Conservation (phyloP, 1,139 yeast species). For the Kazachstania sp. region DNA sequence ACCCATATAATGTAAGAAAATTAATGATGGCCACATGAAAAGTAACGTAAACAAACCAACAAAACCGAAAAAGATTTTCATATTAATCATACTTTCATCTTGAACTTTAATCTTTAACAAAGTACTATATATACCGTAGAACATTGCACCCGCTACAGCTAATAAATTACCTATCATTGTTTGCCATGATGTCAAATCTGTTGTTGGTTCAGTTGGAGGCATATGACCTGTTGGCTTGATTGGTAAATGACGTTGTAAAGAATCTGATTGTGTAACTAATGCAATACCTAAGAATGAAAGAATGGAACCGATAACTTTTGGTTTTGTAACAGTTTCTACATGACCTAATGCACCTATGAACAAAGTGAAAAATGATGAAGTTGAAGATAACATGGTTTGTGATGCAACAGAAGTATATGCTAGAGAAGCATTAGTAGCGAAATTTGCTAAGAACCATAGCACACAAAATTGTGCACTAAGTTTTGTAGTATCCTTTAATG, state of each 20-base stretch:
- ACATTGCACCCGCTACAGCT: constrained; percentile 74
- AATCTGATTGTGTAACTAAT: constrained; percentile 60
- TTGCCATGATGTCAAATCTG: constrained; percentile 24
- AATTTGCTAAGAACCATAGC: constrained; percentile 84
- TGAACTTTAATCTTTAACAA: constrained; percentile 64
- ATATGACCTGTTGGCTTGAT: constrained; percentile 5
- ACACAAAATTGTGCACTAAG: constrained; percentile 75
- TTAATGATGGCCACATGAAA: constrained; percentile 74
- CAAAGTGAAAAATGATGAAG: constrained; percentile 87
- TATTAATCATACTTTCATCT: constrained; percentile 66
- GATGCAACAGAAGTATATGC: constrained; percentile 87
- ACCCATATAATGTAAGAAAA: constrained; percentile 53
- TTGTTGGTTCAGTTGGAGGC: background rate
- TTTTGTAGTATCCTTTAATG: constrained; percentile 42
- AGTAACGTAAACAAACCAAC: constrained; percentile 78
- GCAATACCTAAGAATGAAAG: constrained; percentile 73
- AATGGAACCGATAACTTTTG: constrained; percentile 60
- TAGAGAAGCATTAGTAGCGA: constrained; percentile 79
- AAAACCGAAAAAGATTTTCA: constrained; percentile 85
- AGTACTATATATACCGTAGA: constrained; percentile 90
- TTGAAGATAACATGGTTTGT: constrained; percentile 84
- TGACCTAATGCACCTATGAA: constrained; percentile 67
- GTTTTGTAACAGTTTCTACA: constrained; percentile 57
- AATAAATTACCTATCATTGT: constrained; percentile 66
- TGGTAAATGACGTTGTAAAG: constrained; percentile 14